Evolutionary conservation across 768 basidiomycete species (phyloP), one percentile per base, ranked within the genome.

Genomic region (Tremella fuciformis): DNA sequence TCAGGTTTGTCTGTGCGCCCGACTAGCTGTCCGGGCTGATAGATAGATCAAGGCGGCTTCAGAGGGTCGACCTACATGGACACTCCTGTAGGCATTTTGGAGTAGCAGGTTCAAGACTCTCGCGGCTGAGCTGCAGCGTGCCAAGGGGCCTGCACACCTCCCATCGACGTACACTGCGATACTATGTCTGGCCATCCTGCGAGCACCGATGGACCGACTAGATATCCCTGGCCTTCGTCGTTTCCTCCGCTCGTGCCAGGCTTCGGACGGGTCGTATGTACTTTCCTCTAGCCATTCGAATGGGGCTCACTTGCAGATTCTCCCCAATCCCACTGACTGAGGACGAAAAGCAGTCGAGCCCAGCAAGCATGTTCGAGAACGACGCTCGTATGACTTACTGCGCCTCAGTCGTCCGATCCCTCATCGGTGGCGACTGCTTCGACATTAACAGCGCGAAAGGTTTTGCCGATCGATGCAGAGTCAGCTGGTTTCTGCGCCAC

Each of bases 81-180:
- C 8, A 69, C 58, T 15, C 24, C 49, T 38, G 65, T 65, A 53
- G 34, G 70, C 26, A 15, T n/a, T n/a, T n/a, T 22, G 4, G n/a
- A 15, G 50, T 29, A 40, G 48, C 13, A 29, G 3, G 21, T 49
- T n/a, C 44, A 19, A 40, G 39, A 41, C 55, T 11, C 37, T 13
- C 11, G 50, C 19, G 51, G 13, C 22, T 19, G 13, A 21, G 38
- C 7, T 15, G 50, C 29, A 70, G 66, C 61, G 63, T 26, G 48
- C 57, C 21, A 63, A 66, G 65, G 62, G 60, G 53, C 81, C 83
- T 16, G 88, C 89, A 0, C 88, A 97, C 75, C 79, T 97, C 15
- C 90, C 96, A 55, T 89, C 91, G 83, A 92, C 93, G 8, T 99
- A 98, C 70, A 90, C 91, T 0, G 90, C 92, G 0, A 74, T 99